Base-by-base conservation (phyloP, 2,329 filamentous ascomycete genomes). In the Ceratocystis harringtonii region DNA sequence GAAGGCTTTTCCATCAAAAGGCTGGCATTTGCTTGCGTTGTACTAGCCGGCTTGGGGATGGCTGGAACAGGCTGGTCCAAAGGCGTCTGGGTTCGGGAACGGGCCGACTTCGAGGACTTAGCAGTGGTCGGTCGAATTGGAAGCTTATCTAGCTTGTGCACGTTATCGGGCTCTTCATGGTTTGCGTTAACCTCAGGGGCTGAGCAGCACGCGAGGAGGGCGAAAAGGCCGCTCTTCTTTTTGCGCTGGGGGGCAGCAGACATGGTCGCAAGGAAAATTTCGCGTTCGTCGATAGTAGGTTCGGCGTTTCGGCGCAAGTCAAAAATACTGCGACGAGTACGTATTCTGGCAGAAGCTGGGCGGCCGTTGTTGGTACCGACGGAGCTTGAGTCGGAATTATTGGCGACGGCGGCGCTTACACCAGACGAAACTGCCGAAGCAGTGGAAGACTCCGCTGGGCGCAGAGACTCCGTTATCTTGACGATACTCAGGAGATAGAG, bases 201-300 rank as follows among this genome's bases (percentile, higher is more conserved):
- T 65, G 78, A 80, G 73, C 87, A 89, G 76, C 87, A 90, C 68
- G 81, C 84, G 67, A 90, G 78, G 65, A 89, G 80, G 28, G 82
- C 77, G 44, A 84, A 73, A 58, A 85, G 73, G n/a, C 81, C 80
- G 67, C 79, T 78, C 64, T 76, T 78, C 72, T 78, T 79, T 72
- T 81, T 81, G 74, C 83, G 83, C 73, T 77, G 78, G 2, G 65
- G 48, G 71, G 79, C 80, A 66, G 78, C 75, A 61, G 66, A 63
- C 66, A 67, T 67, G 15, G 66, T 65, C 41, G 66, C 66, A 48
- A 67, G 63, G n/a, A 67, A 65, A 15, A 67, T 63, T 50, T 65
- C 66, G 41, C 66, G 66, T 60, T 67, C 66, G 63, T 65, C 44
- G 58, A 52, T 57, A 19, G 61, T 32, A 36, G 45, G 66, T 43